Percentiles rank a stretch among this genome's conserved stretches.
phyloP scores from a whole-genome alignment of 306 rosid species.

The Psophocarpus tetragonolobus region DNA sequence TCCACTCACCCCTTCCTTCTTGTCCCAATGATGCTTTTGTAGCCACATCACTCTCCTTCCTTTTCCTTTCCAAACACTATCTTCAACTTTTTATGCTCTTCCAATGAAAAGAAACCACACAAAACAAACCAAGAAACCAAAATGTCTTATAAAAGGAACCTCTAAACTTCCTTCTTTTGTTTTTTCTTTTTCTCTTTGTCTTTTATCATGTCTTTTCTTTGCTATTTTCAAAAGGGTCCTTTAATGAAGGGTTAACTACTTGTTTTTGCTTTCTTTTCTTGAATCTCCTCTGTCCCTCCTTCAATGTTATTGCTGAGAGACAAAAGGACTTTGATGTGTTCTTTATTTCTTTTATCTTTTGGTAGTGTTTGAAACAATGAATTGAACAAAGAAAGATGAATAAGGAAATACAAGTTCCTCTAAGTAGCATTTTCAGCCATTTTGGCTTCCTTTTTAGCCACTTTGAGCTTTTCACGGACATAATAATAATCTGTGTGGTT shows the following conservation, averaged over 20 bases:
- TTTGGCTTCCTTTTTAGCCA: slow-evolving; percentile 21
- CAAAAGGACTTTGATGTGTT: slow-evolving; percentile 31
- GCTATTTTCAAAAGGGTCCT: background rate
- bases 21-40: slow-evolving; percentile 50
- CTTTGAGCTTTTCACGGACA: slow-evolving; percentile 31
- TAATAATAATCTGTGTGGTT: slow-evolving; percentile 26
- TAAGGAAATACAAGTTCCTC: background rate
- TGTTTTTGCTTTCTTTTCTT: background rate
- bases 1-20: slow-evolving; percentile 65
- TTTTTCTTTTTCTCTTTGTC: background rate
- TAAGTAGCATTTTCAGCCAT: slow-evolving; percentile 12
- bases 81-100: background rate
- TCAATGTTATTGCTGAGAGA: slow-evolving; percentile 18
- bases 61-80: background rate
- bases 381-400: background rate
- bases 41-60: slow-evolving; percentile 67
- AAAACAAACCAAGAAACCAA: background rate
- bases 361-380: background rate
- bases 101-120: slow-evolving; percentile 1
- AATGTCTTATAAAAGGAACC: background rate
- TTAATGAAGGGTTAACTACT: background rate
- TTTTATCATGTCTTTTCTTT: background rate
- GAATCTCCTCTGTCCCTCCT: slow-evolving; percentile 33
- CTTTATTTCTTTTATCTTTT: background rate
- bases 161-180: background rate